Evolutionary conservation across 257 asterid species (phyloP), one percentile per base, ranked within the genome.

Genomic region (Jacaranda copaia): DNA sequence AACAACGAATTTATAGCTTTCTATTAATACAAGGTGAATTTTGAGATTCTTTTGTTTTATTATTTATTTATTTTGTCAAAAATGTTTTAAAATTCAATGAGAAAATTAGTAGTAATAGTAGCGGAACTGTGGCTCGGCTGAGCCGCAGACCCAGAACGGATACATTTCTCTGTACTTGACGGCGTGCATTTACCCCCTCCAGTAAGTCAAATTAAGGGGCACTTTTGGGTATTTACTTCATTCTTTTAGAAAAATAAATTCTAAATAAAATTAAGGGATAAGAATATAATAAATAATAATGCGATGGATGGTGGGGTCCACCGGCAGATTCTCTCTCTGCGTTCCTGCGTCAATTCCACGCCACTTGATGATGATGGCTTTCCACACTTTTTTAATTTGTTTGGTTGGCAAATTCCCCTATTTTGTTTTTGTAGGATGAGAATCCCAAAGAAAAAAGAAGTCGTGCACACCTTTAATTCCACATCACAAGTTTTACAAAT

Each of bases 261-360:
- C 35, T 8, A 4, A 38, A 15, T 39, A 61, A 63, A 48, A 66
- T n/a, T 52, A 52, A 3, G 3, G 40, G 42, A 71, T 73, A 68
- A 73, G 73, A 81, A 77, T 49, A 52, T 40, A 73, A 65, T 77
- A 77, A 73, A 65, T 77, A 77, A 57, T 73, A 20, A 10, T 25
- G 55, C 35, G 38, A 38, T 1, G 57, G 19, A 1, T 15, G 12
- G 12, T 59, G 64, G 79, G 85, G 52, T 19, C 86, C 83, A 82
- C 76, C n/a, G 1, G 15, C 8, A 68, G 77, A 76, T 76, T 81
- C 81, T 70, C 73, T 75, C 74, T 75, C 80, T 74, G 36, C 39
- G 25, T 19, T 73, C 66, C 80, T 63, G 81, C 85, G 75, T 82
- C 73, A 68, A 63, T 63, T 42, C 75, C 68, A 82, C 85, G 85